Base-by-base conservation (phyloP, 371 early-diverging fungal genomes). In the Chytridium lagenaria region DNA sequence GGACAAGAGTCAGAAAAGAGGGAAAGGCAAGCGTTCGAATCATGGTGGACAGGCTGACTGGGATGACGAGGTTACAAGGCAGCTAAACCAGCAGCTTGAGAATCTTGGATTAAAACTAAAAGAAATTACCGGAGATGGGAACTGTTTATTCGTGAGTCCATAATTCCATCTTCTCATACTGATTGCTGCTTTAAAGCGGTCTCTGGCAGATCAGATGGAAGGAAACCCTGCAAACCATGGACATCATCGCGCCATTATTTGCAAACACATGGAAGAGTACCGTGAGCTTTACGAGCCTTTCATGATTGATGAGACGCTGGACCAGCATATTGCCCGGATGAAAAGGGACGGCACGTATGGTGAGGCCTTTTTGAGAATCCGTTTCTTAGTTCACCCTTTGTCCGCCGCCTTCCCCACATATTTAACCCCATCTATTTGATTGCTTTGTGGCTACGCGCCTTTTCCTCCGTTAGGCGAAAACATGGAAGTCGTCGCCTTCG, bases 401-500 rank as follows among this genome's bases (percentile, higher is more conserved):
- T n/a, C n/a, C n/a, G n/a, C n/a, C n/a, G n/a, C n/a, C n/a, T n/a
- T n/a, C n/a, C n/a, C n/a, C n/a, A n/a, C n/a, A n/a, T n/a, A n/a
- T n/a, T n/a, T n/a, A n/a, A n/a, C n/a, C n/a, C n/a, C n/a, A n/a
- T n/a, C n/a, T n/a, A n/a, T n/a, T n/a, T n/a, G n/a, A n/a, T n/a
- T n/a, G n/a, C n/a, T n/a, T n/a, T n/a, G n/a, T n/a, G n/a, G n/a
- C n/a, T n/a, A n/a, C n/a, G n/a, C n/a, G n/a, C n/a, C n/a, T n/a
- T n/a, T n/a, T n/a, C n/a, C n/a, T n/a, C n/a, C n/a, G n/a, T n/a
- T 44, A 44, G 44, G 55, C 7, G 73, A 72, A 16, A 93, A 95
- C 75, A 83, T 94, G 81, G 95, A 94, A 78, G 71, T 95, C 28
- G 94, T 90, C 0, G 94, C 92, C 0, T 93, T 91, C 84, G 92